These are phyloP conservation scores for Prunus mongolica DNA, from an alignment of 306 rosid genomes.

Conservation along the genomic window DNA sequence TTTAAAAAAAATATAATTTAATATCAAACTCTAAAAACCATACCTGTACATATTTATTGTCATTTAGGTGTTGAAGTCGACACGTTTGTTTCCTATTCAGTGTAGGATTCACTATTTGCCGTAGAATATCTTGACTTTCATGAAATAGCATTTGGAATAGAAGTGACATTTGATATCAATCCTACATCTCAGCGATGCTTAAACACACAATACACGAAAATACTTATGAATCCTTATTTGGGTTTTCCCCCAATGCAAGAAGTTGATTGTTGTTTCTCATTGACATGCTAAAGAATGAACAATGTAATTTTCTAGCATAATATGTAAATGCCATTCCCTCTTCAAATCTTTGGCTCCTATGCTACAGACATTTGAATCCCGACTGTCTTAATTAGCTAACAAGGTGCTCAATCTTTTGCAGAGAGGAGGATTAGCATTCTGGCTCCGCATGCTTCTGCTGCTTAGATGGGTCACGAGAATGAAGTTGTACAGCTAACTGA, in stretches of 20 bases:
- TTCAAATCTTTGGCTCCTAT: background rate
- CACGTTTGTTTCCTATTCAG: no score
- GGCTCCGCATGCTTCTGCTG: conserved; percentile 36
- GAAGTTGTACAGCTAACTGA: conserved; percentile 54
- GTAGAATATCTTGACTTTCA: no score
- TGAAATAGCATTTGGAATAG: no score
- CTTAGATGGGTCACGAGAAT: conserved; percentile 25
- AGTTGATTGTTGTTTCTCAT: background rate
- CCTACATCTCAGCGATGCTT: background rate
- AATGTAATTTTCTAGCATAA: background rate
- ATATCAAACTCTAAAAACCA: background rate
- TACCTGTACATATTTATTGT: background rate
- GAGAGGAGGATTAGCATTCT: conserved; percentile 61
- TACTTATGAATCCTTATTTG: background rate
- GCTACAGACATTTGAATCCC: background rate
- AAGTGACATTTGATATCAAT: background rate
- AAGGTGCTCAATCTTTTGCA: conserved; percentile 24
- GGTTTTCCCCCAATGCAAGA: background rate
- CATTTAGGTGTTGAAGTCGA: background rate
- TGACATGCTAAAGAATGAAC: background rate
- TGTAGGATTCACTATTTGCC: no score
- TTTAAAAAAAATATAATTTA: background rate
- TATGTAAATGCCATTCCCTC: background rate
- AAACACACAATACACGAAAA: background rate
- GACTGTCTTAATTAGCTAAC: conserved; percentile 15